Base-by-base conservation (phyloP, 345 rosid genomes). In the Pistacia integerrima region DNA sequence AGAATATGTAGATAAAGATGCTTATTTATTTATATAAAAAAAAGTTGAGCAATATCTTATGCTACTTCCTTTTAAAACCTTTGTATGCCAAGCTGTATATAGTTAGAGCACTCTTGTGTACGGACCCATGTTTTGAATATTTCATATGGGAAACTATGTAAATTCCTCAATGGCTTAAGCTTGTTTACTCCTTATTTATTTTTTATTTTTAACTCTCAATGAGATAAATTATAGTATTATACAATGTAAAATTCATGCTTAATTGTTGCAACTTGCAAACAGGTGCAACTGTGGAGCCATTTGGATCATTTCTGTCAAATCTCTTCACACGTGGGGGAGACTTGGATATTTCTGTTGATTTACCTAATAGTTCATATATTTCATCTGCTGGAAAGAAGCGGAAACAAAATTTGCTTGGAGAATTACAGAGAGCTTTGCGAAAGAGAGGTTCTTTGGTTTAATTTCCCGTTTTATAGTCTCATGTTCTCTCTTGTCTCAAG, bases 201-300 rank as follows among this genome's bases (percentile, higher is more conserved):
- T 46, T n/a, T 41, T 6, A n/a, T n/a, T 49, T 67, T 4, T 11
- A 49, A 35, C 25, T 46, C 11, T 67, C 3, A 22, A 0, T 3
- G 4, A 5, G 51, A 38, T 70, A 25, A 11, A 60, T 60, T 60
- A 22, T 22, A 22, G 22, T 22, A 22, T 22, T 22, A 7, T 60
- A 67, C 20, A 25, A 35, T 64, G 11, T 22, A 49, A 48, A 63
- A 60, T n/a, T 41, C 51, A 71, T 36, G 63, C 20, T 18, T 77
- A 25, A 55, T 64, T 78, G 78, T 61, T 77, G 58, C 69, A 64
- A 77, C 77, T 61, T 77, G 58, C 69, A 64, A 77, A 70, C 86
- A 95, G 99, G 96, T 82, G 96, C 99, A 75, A 89, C 89, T 36
- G 89, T 93, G 79, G 90, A 91, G 80, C 95, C 98, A 52, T 95